A percentile compares a stretch with the other conserved stretches of the same genome.
Conservation (phyloP, 345 rosid genomes). For the Syzygium grande region DNA sequence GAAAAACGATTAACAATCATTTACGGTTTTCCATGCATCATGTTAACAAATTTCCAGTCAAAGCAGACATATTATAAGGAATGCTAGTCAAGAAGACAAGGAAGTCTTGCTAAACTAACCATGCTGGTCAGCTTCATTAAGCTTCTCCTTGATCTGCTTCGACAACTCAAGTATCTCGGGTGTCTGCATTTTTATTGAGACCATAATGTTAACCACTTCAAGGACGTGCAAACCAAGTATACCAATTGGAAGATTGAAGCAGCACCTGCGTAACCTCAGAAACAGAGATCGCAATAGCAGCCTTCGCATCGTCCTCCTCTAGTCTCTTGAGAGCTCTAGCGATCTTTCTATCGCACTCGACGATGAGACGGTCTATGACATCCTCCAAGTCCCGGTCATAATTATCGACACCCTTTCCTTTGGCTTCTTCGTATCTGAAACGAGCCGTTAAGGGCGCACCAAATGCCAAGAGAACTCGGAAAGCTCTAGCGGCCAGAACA, state of each 20-base stretch:
- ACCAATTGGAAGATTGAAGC: background rate
- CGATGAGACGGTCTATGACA: conserved; percentile 87
- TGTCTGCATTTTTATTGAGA: conserved; percentile 36
- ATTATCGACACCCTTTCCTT: conserved; percentile 67
- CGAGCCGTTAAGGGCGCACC: conserved; percentile 20
- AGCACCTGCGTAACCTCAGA: conserved; percentile 94
- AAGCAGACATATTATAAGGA: background rate
- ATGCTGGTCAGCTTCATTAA: conserved; percentile 80
- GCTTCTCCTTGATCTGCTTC: conserved; percentile 84
- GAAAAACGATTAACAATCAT: background rate
- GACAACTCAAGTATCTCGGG: conserved; percentile 79
- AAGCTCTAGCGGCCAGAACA: background rate
- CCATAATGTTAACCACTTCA: background rate
- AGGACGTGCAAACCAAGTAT: background rate
- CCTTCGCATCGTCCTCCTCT: conserved; percentile 99
- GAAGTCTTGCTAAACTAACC: conserved; percentile 33
- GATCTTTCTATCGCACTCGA: conserved; percentile 96
- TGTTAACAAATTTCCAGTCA: background rate
- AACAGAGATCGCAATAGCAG: conserved; percentile 97
- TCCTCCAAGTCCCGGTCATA: conserved; percentile 96
- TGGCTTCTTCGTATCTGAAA: conserved; percentile 83
- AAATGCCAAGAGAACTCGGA: background rate
- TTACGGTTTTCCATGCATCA: background rate
- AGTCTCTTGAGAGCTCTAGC: conserved; percentile 96
- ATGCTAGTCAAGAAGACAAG: background rate